Evolutionary conservation across 1,139 yeast species (phyloP).

Genomic region (Scheffersomyces cryptocercus): DNA sequence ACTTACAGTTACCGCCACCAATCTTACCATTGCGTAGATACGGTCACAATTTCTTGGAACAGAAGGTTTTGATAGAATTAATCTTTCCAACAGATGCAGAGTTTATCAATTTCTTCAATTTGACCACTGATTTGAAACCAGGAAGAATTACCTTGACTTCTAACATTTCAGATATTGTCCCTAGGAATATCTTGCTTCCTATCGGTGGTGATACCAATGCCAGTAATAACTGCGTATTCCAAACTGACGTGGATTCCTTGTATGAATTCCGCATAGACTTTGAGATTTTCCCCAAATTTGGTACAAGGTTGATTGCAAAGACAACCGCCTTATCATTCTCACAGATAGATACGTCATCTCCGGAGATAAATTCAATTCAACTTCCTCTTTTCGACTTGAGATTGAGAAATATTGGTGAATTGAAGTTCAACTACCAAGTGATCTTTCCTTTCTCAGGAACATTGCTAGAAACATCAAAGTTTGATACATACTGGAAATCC

Average conservation of each 20-base stretch:
- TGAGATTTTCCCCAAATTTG: constrained; percentile 92
- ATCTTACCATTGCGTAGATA: constrained; percentile 88
- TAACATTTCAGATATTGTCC: constrained; percentile 69
- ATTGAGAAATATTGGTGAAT: constrained; percentile 78
- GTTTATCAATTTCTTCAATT: constrained; percentile 54
- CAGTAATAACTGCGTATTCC: constrained; percentile 67
- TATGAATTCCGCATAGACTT: constrained; percentile 76
- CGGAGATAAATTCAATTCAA: constrained; percentile 49
- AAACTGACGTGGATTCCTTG: constrained; percentile 72
- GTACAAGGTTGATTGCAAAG: constrained; percentile 88
- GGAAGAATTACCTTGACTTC: constrained; percentile 76
- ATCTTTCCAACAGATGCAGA: constrained; percentile 58
- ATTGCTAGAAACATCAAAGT: constrained; percentile 85
- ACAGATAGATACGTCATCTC: constrained; percentile 45
- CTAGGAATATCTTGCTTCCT: constrained; percentile 82
- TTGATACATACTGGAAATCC: constrained; percentile 96
- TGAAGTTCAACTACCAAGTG: constrained; percentile 76
- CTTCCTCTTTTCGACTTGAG: constrained; percentile 84
- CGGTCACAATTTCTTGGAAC: constrained; percentile 93
- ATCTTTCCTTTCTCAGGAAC: constrained; percentile 88
- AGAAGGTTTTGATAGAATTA: constrained; percentile 79
- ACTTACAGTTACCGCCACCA: constrained; percentile 91
- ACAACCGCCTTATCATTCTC: constrained; percentile 72
- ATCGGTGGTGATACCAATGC: constrained; percentile 66
- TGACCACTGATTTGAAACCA: constrained; percentile 46